Conservation (phyloP, 2,329 filamentous ascomycete genomes). For the Davidsoniella australis region DNA sequence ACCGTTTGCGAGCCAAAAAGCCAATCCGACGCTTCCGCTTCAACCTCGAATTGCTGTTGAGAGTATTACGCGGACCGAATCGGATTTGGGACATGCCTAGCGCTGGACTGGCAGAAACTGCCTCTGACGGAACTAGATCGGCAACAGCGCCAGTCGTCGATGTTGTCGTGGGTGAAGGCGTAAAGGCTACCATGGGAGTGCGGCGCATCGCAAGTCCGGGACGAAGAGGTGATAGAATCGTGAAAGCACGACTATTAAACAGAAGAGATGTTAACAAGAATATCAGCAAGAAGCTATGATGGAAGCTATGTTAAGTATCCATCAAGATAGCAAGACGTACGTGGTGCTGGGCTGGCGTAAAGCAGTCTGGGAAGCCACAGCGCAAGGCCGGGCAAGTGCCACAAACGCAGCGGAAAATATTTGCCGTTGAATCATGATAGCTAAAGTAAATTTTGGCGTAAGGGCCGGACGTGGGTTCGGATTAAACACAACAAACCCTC, state of each 20-base stretch:
- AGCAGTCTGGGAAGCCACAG: not conserved
- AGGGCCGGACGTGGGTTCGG: no score
- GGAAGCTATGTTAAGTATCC: not conserved
- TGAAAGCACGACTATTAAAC: slow-evolving; percentile 6
- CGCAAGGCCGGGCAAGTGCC: slow-evolving; percentile 2
- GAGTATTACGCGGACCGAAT: slow-evolving; percentile 40
- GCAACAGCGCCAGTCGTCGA: slow-evolving; percentile 14
- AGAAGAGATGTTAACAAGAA: not conserved
- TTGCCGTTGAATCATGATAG: slow-evolving; percentile 7
- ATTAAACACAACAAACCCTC: no score
- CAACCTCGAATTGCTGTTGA: slow-evolving; percentile 36
- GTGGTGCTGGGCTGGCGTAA: slow-evolving; percentile 7
- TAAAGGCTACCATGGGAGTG: slow-evolving; percentile 8
- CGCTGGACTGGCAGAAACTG: slow-evolving; percentile 36
- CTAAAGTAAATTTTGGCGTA: not conserved
- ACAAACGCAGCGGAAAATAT: slow-evolving; percentile 4
- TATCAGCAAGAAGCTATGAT: not conserved
- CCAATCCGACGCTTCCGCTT: slow-evolving; percentile 43
- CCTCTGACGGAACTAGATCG: slow-evolving; percentile 29
- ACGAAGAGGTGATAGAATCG: slow-evolving; percentile 8
- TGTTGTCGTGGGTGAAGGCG: slow-evolving; percentile 5
- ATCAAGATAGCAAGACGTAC: not conserved
- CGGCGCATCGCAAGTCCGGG: slow-evolving; percentile 8
- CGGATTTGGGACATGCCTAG: slow-evolving; percentile 35
- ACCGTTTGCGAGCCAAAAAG: slow-evolving; percentile 34